phyloP scores from a whole-genome alignment of 2,329 filamentous ascomycete genomes.

The Curvularia eragrostidis region DNA sequence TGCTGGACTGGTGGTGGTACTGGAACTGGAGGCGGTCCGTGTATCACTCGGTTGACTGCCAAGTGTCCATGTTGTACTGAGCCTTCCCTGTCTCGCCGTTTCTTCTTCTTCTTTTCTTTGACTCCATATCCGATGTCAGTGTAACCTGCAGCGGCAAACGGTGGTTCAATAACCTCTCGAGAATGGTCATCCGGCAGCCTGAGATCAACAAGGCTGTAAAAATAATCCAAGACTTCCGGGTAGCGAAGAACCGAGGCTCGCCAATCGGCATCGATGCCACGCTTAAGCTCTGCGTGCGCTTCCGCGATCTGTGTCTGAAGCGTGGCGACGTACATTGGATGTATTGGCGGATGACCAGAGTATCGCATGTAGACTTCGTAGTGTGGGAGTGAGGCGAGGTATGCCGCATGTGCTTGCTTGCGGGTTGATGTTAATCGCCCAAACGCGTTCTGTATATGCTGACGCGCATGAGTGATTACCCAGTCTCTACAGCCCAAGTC shows the following conservation, averaged over 20 bases:
- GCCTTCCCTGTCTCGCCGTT: slow-evolving; percentile 41
- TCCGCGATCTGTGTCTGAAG: slow-evolving; percentile 63
- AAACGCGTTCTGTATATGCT: slow-evolving; percentile 55
- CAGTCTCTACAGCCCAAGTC: slow-evolving; percentile 50
- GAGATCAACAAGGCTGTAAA: slow-evolving; percentile 73
- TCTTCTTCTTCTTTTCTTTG: slow-evolving; percentile 48
- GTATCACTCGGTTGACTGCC: slow-evolving; percentile 32
- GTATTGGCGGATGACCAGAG: slow-evolving; percentile 54
- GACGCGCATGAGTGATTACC: slow-evolving; percentile 55
- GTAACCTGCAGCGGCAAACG: slow-evolving; percentile 49
- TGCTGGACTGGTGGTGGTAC: slow-evolving; percentile 43
- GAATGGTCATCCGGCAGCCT: slow-evolving; percentile 65
- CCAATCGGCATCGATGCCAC: slow-evolving; percentile 81
- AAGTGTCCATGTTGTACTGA: slow-evolving; percentile 30
- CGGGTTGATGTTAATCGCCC: slow-evolving; percentile 50
- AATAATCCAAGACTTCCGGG: slow-evolving; percentile 81
- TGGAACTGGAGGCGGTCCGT: slow-evolving; percentile 44
- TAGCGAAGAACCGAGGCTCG: slow-evolving; percentile 75
- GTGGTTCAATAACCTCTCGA: slow-evolving; percentile 48
- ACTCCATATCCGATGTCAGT: slow-evolving; percentile 44
- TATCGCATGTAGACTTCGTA: slow-evolving; percentile 57
- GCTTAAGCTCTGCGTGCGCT: slow-evolving; percentile 71
- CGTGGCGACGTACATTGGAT: slow-evolving; percentile 49
- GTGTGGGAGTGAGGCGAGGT: slow-evolving; percentile 54
- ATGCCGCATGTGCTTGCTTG: slow-evolving; percentile 51